A percentile compares a stretch with the other conserved stretches of the same genome.
Conservation (phyloP, 306 rosid species). For the Pyrus betulifolia region DNA sequence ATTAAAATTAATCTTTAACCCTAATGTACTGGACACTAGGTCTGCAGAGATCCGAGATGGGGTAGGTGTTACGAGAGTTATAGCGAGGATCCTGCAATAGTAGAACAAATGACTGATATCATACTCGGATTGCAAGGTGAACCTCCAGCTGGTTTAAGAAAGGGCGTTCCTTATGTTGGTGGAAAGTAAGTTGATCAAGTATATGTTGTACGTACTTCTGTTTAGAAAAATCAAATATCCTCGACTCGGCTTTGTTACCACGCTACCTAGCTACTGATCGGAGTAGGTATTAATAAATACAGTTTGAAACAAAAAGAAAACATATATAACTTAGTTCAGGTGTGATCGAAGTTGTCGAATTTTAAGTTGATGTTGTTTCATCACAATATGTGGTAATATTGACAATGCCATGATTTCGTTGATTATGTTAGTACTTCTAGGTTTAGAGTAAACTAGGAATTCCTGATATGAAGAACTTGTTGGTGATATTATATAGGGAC, state of each 20-base stretch:
- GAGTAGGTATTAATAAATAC: too few relatives aligned
- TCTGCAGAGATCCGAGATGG: slow-evolving; percentile 18
- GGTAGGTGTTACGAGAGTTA: slow-evolving; percentile 16
- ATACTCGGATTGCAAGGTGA: slow-evolving; percentile 13
- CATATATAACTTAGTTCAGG: too few relatives aligned
- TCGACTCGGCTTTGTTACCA: too few relatives aligned
- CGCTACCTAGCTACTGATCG: too few relatives aligned
- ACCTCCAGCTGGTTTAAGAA: background rate
- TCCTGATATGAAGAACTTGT: background rate
- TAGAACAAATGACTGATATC: slow-evolving; percentile 4
- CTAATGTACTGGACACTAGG: background rate
- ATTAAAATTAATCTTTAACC: background rate
- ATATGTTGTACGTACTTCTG: too few relatives aligned
- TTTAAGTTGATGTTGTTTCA: too few relatives aligned
- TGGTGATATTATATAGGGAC: background rate
- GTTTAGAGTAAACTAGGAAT: too few relatives aligned
- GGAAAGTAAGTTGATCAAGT: slow-evolving; percentile 10
- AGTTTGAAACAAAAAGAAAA: too few relatives aligned
- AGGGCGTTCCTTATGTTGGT: slow-evolving; percentile 6
- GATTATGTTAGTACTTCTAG: too few relatives aligned
- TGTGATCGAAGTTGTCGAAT: background rate
- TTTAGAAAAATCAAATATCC: too few relatives aligned
- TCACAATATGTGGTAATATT: too few relatives aligned
- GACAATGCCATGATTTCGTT: too few relatives aligned
- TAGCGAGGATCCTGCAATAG: slow-evolving; percentile 11